Evolutionary conservation across 495 filamentous ascomycete species (phyloP).

Genomic region (Penicillium desertorum): DNA sequence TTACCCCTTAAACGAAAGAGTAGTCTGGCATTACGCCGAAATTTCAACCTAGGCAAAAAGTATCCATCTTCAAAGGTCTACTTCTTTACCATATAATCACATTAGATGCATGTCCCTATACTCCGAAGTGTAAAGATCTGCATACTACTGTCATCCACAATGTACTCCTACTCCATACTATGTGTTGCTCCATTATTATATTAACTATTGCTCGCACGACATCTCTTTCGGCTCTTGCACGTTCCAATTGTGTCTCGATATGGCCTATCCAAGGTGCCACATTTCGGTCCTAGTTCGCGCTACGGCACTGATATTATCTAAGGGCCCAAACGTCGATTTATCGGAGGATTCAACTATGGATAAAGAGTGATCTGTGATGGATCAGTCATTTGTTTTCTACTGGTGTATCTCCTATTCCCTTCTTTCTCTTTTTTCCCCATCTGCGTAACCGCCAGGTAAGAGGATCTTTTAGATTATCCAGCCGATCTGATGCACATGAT

Average conservation of each 20-base stretch:
- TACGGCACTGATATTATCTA: no score
- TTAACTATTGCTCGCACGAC: constrained; percentile 20
- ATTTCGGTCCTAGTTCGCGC: constrained; percentile 49
- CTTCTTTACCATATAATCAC: constrained; percentile 55
- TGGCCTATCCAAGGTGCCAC: constrained; percentile 52
- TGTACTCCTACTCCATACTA: constrained; percentile 53
- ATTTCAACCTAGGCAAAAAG: no score
- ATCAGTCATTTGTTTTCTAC: no score
- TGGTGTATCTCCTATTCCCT: no score
- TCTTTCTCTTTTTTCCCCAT: no score
- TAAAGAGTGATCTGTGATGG: no score
- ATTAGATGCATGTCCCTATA: constrained; percentile 59
- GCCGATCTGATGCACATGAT: background rate
- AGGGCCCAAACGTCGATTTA: no score
- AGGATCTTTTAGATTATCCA: background rate
- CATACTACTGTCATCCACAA: constrained; percentile 59
- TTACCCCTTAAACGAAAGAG: no score
- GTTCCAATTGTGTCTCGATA: constrained; percentile 63
- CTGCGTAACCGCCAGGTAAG: background rate
- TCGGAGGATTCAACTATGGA: no score
- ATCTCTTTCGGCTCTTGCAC: constrained; percentile 61
- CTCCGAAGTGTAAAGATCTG: constrained; percentile 56
- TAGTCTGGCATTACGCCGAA: no score
- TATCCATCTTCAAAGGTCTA: background rate
- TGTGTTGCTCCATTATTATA: constrained; percentile 50